These are phyloP conservation scores for Salix udensis DNA, from an alignment of 345 rosid species.

Conservation along the genomic window DNA sequence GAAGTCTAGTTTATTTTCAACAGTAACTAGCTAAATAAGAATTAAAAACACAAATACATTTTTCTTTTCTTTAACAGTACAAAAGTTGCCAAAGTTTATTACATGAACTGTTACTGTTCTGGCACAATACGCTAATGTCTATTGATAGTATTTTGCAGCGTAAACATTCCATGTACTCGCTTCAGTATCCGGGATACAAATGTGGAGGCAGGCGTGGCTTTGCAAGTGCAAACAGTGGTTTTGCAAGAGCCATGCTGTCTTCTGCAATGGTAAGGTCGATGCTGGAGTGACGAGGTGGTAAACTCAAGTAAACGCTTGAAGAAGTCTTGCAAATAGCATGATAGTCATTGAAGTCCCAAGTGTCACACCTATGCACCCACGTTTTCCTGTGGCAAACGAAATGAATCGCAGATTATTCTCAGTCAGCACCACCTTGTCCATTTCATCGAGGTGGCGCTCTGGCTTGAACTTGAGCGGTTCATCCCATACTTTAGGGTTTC, in stretches of 20 bases:
- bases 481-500: slow-evolving; percentile 47
- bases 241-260: background rate
- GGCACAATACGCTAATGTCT: no score
- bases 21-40: no score
- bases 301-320: slow-evolving; percentile 18
- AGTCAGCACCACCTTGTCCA: slow-evolving; percentile 19
- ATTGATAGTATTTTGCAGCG: no score
- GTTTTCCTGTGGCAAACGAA: slow-evolving; percentile 45
- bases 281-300: slow-evolving; percentile 5
- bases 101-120: no score
- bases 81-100: no score
- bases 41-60: no score
- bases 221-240: background rate
- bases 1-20: no score
- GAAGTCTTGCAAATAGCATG: slow-evolving; percentile 17
- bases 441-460: slow-evolving; percentile 37
- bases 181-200: background rate
- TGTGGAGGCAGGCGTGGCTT: slow-evolving; percentile 8
- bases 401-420: slow-evolving; percentile 36
- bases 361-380: slow-evolving; percentile 29
- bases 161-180: no score
- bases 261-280: background rate
- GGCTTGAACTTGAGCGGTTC: slow-evolving; percentile 43
- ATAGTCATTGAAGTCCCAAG: slow-evolving; percentile 21
- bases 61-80: no score